A percentile compares a stretch with the other conserved stretches of the same genome.
These are phyloP conservation scores for Dittrichia graveolens DNA, from an alignment of 129 eudicot species.

Conservation along the genomic window DNA sequence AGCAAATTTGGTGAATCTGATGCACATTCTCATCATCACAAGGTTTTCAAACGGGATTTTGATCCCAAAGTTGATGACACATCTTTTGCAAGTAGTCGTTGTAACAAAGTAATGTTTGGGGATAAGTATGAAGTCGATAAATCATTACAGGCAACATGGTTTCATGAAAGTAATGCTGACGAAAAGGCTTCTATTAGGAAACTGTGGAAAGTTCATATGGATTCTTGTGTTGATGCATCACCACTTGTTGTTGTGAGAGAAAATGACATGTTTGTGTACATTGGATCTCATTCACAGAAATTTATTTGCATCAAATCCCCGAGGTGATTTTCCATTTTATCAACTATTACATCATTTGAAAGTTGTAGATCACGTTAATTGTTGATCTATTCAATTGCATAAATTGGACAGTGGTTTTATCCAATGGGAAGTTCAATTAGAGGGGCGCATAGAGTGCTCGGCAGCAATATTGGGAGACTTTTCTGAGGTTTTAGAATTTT, in stretches of 20 bases:
- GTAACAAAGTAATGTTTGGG: conserved; percentile 56
- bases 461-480: conserved; percentile 77
- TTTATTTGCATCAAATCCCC: conserved; percentile 69
- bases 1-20: conserved; percentile 16
- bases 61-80: conserved; percentile 27
- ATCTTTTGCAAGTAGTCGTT: conserved; percentile 61
- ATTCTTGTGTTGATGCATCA: conserved; percentile 96
- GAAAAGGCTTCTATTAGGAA: conserved; percentile 42
- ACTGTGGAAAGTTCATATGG: conserved; percentile 75
- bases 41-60: conserved; percentile 44
- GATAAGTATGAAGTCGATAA: conserved; percentile 34
- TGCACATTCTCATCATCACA: conserved; percentile 37
- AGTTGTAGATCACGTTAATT: conserved; percentile 4
- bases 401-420: conserved; percentile 58
- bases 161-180: conserved; percentile 24
- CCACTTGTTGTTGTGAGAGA: conserved; percentile 72
- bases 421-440: conserved; percentile 68
- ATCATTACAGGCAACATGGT: conserved; percentile 38
- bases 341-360: background rate
- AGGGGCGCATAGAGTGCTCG: conserved; percentile 84
- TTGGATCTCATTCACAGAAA: conserved; percentile 86
- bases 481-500: conserved; percentile 51
- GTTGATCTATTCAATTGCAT: conserved; percentile 14
- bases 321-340: conserved; percentile 44
- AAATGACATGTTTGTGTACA: conserved; percentile 52